Evolutionary conservation across 2,329 filamentous ascomycete genomes (phyloP), one percentile per base, ranked within the genome.

Genomic region (Parafenestella ontariensis): DNA sequence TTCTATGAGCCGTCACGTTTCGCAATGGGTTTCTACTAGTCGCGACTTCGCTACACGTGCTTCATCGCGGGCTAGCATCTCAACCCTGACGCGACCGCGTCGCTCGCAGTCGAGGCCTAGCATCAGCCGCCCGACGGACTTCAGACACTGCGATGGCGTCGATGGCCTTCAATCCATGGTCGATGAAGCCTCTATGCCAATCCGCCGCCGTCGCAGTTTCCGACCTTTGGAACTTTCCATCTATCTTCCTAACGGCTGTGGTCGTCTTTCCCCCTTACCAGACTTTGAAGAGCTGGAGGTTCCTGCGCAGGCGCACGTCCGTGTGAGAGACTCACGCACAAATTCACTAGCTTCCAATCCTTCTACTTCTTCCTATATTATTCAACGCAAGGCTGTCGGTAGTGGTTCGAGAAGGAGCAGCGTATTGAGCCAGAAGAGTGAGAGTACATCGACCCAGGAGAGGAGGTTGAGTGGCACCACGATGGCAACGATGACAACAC

Each of bases 201-300:
- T 71, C 15, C 66, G 71, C 29, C 65, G 72, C 7, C 64, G 71
- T 36, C 65, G 70, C 29, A 74, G 70, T 56, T 77, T 77, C 52
- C 64, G 70, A 23, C 76, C 76, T 3, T 58, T 78, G 5, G 72
- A 78, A 41, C 62, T 78, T 1, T 76, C 73, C 11, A 77, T 78
- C 29, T 77, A 77, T 46, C 55, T 72, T 3, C 66, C 67, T 13
- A 64, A 73, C 33, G 68, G 69, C 5, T 64, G 61, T 31, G 62
- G 65, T 28, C 63, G 70, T 29, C 64, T 78, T 3, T 77, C 75
- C 13, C 75, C 75, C 8, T 62, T 78, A 5, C 76, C 76, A 15
- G 72, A 78, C 54, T 78, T 78, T 43, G 55, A 62, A 17, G 59
- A 60, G 15, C 54, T 76, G 21, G 64, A 68, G 51, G 61, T 68